phyloP scores from a whole-genome alignment of 2,329 filamentous ascomycete genomes.

The Fusarium buharicum region DNA sequence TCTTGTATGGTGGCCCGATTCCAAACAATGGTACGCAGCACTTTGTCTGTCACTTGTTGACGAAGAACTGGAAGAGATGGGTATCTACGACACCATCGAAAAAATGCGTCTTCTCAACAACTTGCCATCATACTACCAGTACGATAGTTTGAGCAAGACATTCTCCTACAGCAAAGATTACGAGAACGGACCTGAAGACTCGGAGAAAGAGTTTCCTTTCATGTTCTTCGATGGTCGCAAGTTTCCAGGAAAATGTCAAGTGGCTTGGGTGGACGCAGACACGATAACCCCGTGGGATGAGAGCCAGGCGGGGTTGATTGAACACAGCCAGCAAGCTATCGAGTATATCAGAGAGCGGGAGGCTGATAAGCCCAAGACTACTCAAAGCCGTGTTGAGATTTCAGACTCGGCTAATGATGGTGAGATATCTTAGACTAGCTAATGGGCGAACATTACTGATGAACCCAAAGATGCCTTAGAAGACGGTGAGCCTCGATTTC shows the following conservation, averaged over 20 bases:
- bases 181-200: conserved; percentile 5
- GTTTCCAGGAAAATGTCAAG: conserved; percentile 18
- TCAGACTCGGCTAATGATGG: conserved; percentile 1
- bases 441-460: not conserved
- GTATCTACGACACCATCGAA: conserved; percentile 6
- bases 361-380: not conserved
- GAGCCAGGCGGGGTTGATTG: not conserved
- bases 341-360: not conserved
- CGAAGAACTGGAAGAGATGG: conserved; percentile 4
- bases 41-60: conserved; percentile 22
- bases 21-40: conserved; percentile 19
- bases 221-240: conserved; percentile 34
- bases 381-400: not conserved
- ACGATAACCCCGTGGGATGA: conserved; percentile 12
- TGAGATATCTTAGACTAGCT: not conserved
- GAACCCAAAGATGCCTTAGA: not conserved
- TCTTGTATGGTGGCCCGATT: conserved; percentile 17
- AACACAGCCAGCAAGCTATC: conserved; percentile 11
- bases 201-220: conserved; percentile 28
- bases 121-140: conserved; percentile 26
- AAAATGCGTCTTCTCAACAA: conserved; percentile 10
- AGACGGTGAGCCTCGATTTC: not conserved
- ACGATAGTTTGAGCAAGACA: conserved; percentile 12
- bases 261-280: conserved; percentile 25
- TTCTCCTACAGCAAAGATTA: conserved; percentile 24